Evolutionary conservation across 192 early-diverging fungal genomes (phyloP).

Genomic region (Dissophora globulifera): DNA sequence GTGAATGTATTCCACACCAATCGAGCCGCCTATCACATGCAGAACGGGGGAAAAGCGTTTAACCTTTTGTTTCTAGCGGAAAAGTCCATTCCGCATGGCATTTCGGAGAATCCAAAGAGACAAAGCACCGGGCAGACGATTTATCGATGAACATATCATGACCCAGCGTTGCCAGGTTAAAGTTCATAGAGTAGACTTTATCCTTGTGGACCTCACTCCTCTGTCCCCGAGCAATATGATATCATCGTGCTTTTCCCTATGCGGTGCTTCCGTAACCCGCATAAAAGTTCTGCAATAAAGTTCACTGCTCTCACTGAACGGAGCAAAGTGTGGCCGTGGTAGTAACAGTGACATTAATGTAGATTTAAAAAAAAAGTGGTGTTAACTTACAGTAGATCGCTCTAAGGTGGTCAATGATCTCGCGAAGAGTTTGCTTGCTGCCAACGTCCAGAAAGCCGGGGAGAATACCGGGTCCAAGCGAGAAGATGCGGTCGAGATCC

Average conservation of each 20-base stretch:
- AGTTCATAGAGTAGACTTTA: too few relatives aligned
- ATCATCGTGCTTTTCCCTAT: not conserved
- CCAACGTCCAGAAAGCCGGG: conserved; percentile 82
- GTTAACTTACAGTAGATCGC: conserved; percentile 83
- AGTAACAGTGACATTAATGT: too few relatives aligned
- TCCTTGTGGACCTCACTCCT: not conserved
- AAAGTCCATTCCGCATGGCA: too few relatives aligned
- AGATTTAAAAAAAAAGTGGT: too few relatives aligned
- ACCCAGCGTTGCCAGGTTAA: not conserved
- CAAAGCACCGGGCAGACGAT: too few relatives aligned
- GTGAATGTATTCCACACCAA: conserved; percentile 98
- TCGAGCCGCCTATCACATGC: conserved; percentile 71
- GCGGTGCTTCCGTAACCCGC: not conserved
- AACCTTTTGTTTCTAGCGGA: not conserved
- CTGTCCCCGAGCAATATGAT: not conserved
- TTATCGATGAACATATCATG: not conserved
- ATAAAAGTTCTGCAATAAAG: not conserved
- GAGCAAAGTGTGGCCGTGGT: too few relatives aligned
- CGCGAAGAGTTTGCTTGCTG: conserved; percentile 86
- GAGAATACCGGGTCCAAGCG: conserved; percentile 93
- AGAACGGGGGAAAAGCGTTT: not conserved
- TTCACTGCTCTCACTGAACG: too few relatives aligned
- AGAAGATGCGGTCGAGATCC: conserved; percentile 93
- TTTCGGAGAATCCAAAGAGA: too few relatives aligned
- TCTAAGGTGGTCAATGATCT: conserved; percentile 87